A percentile compares a stretch with the other conserved stretches of the same genome.
phyloP scores from a whole-genome alignment of 495 filamentous ascomycete genomes.

The Talaromyces proteolyticus region DNA sequence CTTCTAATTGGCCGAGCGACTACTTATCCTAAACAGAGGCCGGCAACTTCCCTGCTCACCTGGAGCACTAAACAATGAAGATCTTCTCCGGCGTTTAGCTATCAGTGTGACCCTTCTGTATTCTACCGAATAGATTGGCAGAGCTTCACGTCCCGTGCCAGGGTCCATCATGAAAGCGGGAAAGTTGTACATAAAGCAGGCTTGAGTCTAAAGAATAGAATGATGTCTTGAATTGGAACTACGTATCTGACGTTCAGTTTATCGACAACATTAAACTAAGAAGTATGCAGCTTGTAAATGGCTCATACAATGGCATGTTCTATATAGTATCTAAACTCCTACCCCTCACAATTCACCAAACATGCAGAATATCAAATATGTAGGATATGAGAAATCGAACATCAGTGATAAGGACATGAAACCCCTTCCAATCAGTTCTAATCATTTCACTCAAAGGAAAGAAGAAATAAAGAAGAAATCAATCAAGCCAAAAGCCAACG shows the following conservation, averaged over 20 bases:
- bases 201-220: neutral
- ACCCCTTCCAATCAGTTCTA: too few relatives aligned
- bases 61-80: slow-evolving; percentile 34
- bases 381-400: too few relatives aligned
- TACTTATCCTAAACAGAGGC: slow-evolving; percentile 52
- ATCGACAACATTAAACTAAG: too few relatives aligned
- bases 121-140: slow-evolving; percentile 8
- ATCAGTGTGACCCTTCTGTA: slow-evolving; percentile 17
- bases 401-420: too few relatives aligned
- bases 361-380: too few relatives aligned
- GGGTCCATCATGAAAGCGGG: slow-evolving; percentile 3
- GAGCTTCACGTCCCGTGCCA: neutral
- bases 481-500: neutral
- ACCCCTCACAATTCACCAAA: too few relatives aligned
- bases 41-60: slow-evolving; percentile 77
- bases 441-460: too few relatives aligned
- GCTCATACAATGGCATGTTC: too few relatives aligned
- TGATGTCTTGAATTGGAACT: neutral
- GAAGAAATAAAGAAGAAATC: too few relatives aligned
- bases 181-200: slow-evolving; percentile 6
- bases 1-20: neutral
- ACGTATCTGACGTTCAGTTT: too few relatives aligned
- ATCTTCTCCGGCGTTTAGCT: slow-evolving; percentile 17
- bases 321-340: too few relatives aligned
- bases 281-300: too few relatives aligned